A percentile compares a stretch with the other conserved stretches of the same genome.
These are phyloP conservation scores for Pythium volutum DNA, from an alignment of 352 stramenopile species.

Conservation along the genomic window DNA sequence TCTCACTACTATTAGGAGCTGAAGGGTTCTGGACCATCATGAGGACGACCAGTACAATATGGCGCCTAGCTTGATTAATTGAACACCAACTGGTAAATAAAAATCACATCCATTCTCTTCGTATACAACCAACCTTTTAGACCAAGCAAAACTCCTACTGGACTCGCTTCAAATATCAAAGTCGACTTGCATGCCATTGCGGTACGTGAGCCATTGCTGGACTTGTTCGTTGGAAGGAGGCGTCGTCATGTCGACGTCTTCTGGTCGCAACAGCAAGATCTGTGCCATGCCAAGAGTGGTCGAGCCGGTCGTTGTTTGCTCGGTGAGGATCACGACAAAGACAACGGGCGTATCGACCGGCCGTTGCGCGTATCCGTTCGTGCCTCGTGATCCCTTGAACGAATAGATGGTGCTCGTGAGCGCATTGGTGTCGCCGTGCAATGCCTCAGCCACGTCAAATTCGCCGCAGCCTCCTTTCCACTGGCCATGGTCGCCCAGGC, in stretches of 20 bases:
- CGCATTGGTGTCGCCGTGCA: constrained; percentile 23
- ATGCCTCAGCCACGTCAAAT: constrained; percentile 43
- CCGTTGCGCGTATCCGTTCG: constrained; percentile 25
- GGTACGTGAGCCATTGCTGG: constrained; percentile 28
- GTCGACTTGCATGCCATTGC: constrained; percentile 26
- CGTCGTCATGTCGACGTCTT: constrained; percentile 26
- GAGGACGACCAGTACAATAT: too few relatives aligned
- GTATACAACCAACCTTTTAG: background rate
- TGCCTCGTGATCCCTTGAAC: constrained; percentile 40
- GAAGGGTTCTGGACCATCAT: too few relatives aligned
- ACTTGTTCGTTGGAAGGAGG: constrained; percentile 24
- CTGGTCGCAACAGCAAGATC: constrained; percentile 29
- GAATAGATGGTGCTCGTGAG: constrained; percentile 49
- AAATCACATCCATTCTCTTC: too few relatives aligned
- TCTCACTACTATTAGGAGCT: too few relatives aligned
- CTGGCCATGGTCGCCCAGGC: constrained; percentile 28
- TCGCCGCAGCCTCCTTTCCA: constrained; percentile 51
- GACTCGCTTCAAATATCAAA: constrained; percentile 27
- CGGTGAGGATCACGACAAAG: constrained; percentile 38
- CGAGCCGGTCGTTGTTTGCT: constrained; percentile 13
- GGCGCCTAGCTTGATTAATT: too few relatives aligned
- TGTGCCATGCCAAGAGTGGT: constrained; percentile 21
- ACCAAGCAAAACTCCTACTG: background rate
- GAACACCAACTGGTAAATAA: too few relatives aligned
- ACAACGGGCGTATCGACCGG: constrained; percentile 25